Percentiles rank a stretch among this genome's conserved stretches.
Evolutionary conservation across 805 yeast genomes (phyloP).

Genomic region (Saccharomyces kudriavzevii): DNA sequence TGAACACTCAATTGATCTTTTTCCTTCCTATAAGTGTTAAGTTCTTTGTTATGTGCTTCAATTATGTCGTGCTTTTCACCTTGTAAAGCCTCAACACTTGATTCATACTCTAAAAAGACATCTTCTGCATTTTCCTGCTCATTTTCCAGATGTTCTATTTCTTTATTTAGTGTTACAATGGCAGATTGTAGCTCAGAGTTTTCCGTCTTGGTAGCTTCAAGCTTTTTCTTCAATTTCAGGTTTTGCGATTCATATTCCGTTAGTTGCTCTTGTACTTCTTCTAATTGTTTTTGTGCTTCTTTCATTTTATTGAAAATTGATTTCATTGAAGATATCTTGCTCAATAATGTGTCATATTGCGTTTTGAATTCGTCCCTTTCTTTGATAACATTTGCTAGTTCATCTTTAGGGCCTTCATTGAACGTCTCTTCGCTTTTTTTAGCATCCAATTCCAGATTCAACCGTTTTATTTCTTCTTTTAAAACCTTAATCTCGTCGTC

Average conservation of each 20-base stretch:
- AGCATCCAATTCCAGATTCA: constrained; percentile 5
- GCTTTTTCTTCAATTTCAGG: constrained; percentile 29
- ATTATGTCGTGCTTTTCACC: constrained; percentile 31
- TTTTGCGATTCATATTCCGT: constrained; percentile 40
- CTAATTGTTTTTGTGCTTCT: constrained; percentile 57
- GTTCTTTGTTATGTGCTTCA: constrained; percentile 35
- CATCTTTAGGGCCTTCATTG: constrained; percentile 6
- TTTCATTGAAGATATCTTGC: constrained; percentile 65
- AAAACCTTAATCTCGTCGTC: neutral
- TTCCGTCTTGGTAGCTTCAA: constrained; percentile 30
- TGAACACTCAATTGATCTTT: constrained; percentile 15
- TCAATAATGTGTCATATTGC: constrained; percentile 54
- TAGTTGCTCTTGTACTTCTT: constrained; percentile 43
- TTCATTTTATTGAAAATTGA: constrained; percentile 66
- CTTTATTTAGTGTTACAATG: constrained; percentile 33
- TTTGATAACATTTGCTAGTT: constrained; percentile 32
- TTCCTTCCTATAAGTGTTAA: constrained; percentile 12
- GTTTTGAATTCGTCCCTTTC: constrained; percentile 53
- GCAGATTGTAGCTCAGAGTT: constrained; percentile 29
- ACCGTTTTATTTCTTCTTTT: constrained; percentile 1
- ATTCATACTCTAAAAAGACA: constrained; percentile 44
- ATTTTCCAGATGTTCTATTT: constrained; percentile 38
- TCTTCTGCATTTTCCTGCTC: constrained; percentile 44
- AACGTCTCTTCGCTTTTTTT: neutral
- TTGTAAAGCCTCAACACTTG: constrained; percentile 35